A percentile compares a stretch with the other conserved stretches of the same genome.
Conservation (phyloP, 129 eudicot genomes). For the Pittosporum tobira region DNA sequence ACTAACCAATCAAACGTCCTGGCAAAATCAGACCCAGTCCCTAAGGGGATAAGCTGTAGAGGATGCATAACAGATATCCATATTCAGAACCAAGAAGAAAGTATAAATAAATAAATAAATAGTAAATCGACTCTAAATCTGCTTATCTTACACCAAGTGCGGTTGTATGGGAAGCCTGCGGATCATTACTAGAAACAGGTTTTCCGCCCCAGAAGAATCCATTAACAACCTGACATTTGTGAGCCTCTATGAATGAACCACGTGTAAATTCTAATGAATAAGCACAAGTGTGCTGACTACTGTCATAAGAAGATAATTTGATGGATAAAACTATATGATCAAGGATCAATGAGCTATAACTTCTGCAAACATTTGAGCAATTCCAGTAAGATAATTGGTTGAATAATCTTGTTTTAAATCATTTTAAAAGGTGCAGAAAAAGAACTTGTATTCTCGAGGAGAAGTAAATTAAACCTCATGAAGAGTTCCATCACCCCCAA, state of each 20-base stretch:
- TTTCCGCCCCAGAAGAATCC: slow-evolving; percentile 91
- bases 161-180: slow-evolving; percentile 41
- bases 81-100: neutral
- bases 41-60: slow-evolving; percentile 83
- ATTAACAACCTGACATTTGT: slow-evolving; percentile 67
- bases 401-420: neutral
- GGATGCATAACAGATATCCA: slow-evolving; percentile 9
- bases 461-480: slow-evolving; percentile 55
- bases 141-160: slow-evolving; percentile 77
- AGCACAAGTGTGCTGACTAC: too few species aligned
- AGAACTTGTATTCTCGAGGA: slow-evolving; percentile 4
- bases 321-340: neutral
- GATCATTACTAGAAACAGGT: slow-evolving; percentile 50
- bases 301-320: neutral
- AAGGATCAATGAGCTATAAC: neutral
- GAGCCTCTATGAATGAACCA: slow-evolving; percentile 3
- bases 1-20: slow-evolving; percentile 90
- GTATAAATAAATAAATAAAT: neutral
- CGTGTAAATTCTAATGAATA: neutral
- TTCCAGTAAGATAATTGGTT: neutral
- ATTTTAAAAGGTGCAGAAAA: neutral
- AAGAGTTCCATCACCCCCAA: slow-evolving; percentile 98
- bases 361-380: neutral
- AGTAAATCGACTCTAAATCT: neutral
- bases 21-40: slow-evolving; percentile 98